Base-by-base conservation (phyloP, 2,329 filamentous ascomycete genomes). In the Ophiosphaerella herpotricha region DNA sequence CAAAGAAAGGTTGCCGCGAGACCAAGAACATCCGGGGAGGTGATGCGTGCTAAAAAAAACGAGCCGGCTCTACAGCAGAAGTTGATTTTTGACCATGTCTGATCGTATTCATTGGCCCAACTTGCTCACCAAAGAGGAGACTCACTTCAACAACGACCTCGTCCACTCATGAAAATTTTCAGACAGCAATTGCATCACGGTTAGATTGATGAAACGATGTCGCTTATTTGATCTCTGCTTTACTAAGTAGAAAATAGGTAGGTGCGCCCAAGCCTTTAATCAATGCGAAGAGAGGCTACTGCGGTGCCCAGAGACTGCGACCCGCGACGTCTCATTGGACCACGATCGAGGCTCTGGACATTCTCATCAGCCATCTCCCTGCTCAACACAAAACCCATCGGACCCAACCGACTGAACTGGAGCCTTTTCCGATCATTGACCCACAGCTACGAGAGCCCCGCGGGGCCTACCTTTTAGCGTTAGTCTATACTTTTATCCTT, bases 241-340 rank as follows among this genome's bases (percentile, higher is more conserved):
- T 29, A 29, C 26, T 29, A 8, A 8, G 26, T 11, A 29, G 7
- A 29, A 8, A 29, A 29, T 7, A 29, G 11, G 26, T 29, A 29
- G 26, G 35, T 16, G 23, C 24, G 11, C 14, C 4, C 18, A 21
- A 21, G 18, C 18, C 18, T 39, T 37, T 34, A 39, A 53, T 49
- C 39, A 40, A 46, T 52, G 45, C 47, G 43, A 50, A 48, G 50
- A 46, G 44, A 48, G 43, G 52, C 52, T 52, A 52, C 54, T 48
- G 46, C 51, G 54, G 46, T 55, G 50, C 54, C 50, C 41, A 43
- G 18, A 52, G 48, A 50, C 39, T 39, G 52, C 54, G 54, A 52
- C 24, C 50, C 57, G 57, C 40, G 16, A 12, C 11, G 46, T 18
- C 50, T 50, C 43, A 43, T 43, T 48, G 46, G 46, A 11, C 11